Conservation (phyloP, 352 stramenopile species). For the Pythium coloratum region DNA sequence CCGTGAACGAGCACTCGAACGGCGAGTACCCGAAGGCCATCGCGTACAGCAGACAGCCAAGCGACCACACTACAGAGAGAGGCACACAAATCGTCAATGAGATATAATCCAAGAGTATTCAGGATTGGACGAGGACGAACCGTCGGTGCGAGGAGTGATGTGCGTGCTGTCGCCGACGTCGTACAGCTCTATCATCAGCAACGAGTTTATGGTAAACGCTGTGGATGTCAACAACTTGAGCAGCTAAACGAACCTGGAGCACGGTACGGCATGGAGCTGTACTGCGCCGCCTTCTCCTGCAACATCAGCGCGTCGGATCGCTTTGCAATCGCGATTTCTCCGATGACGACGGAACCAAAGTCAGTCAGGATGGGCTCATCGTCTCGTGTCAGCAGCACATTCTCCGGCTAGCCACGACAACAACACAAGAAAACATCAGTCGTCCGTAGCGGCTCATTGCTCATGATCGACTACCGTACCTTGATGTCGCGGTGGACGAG, state of each 20-base stretch:
- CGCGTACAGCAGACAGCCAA: conserved; percentile 88
- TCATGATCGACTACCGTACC: conserved; percentile 26
- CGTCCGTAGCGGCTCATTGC: too few relatives aligned
- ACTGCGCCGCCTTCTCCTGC: conserved; percentile 81
- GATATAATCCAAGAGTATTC: too few relatives aligned
- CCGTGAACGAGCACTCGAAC: conserved; percentile 86
- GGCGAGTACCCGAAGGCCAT: conserved; percentile 90
- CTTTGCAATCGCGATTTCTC: conserved; percentile 64
- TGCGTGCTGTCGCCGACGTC: conserved; percentile 71
- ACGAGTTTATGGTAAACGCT: not conserved
- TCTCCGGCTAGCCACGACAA: conserved; percentile 68
- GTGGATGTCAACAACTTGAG: not conserved
- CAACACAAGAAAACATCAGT: not conserved
- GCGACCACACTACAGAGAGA: conserved; percentile 67
- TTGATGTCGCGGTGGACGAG: conserved; percentile 89
- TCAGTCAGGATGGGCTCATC: conserved; percentile 87
- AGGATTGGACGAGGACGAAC: conserved; percentile 22
- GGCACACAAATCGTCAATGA: not conserved
- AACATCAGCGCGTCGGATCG: conserved; percentile 78
- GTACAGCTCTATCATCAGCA: conserved; percentile 75
- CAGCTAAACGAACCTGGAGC: conserved; percentile 54
- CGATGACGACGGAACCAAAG: conserved; percentile 77
- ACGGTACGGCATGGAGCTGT: conserved; percentile 86
- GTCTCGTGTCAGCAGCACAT: conserved; percentile 79
- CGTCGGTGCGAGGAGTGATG: conserved; percentile 78